A percentile compares a stretch with the other conserved stretches of the same genome.
Conservation (phyloP, 106 monocot species). For the Apostasia ramifera region DNA sequence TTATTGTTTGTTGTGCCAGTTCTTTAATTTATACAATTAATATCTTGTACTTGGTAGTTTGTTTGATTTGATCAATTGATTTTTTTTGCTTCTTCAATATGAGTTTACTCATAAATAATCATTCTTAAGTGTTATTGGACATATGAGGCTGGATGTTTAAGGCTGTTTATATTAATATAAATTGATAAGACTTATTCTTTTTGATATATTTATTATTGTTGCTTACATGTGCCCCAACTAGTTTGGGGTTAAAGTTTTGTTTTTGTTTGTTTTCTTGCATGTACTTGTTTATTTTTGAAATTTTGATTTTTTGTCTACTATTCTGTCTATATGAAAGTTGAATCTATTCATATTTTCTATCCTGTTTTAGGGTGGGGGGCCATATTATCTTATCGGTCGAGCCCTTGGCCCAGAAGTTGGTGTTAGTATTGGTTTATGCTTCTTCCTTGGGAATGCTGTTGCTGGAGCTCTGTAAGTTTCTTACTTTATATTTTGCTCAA, state of each 20-base stretch:
- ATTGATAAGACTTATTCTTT: no score
- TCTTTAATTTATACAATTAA: no score
- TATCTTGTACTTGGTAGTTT: no score
- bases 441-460: constrained; percentile 98
- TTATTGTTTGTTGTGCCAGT: no score
- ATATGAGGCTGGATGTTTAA: no score
- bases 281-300: not conserved
- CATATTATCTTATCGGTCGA: constrained; percentile 97
- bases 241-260: not conserved
- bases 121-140: no score
- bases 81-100: no score
- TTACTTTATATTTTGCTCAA: not conserved
- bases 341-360: not conserved
- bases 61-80: no score
- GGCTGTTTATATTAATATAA: no score
- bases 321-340: not conserved
- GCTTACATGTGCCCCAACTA: no score
- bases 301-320: not conserved
- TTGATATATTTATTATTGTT: no score
- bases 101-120: no score
- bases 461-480: constrained; percentile 91
- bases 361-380: constrained; percentile 77
- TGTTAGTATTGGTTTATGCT: constrained; percentile 95
- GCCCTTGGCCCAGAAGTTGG: constrained; percentile 99
- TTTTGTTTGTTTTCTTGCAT: not conserved